Evolutionary conservation across 164 flowering plant genomes (phyloP).

Genomic region (Tinospora cordifolia): DNA sequence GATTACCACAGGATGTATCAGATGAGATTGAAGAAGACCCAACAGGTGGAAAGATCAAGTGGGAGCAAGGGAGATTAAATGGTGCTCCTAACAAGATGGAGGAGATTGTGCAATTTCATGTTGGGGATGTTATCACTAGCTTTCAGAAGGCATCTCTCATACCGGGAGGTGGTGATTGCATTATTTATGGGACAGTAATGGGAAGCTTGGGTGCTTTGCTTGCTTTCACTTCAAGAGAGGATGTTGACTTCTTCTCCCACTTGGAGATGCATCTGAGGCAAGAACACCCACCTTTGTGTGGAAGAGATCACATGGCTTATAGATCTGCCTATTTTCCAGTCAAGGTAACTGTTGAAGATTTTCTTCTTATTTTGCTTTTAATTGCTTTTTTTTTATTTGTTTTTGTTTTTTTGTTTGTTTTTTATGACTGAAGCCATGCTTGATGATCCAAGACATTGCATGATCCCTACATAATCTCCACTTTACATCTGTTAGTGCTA

Average conservation of each 20-base stretch:
- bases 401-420: background rate
- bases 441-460: too few relatives aligned
- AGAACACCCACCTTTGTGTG: constrained; percentile 96
- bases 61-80: constrained; percentile 98
- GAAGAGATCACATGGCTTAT: constrained; percentile 96
- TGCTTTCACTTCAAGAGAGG: constrained; percentile 90
- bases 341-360: constrained; percentile 46
- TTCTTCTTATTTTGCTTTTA: background rate
- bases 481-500: too few relatives aligned
- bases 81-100: constrained; percentile 99
- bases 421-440: background rate
- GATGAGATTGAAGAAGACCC: constrained; percentile 99
- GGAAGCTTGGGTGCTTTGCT: constrained; percentile 94
- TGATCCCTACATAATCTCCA: too few relatives aligned
- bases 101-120: constrained; percentile 94
- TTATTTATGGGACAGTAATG: constrained; percentile 97
- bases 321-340: constrained; percentile 97
- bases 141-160: constrained; percentile 95
- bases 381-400: background rate
- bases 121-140: constrained; percentile 85
- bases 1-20: constrained; percentile 89
- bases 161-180: constrained; percentile 92
- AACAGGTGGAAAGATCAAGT: constrained; percentile 97
- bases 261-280: constrained; percentile 99
- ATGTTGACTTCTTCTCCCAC: constrained; percentile 98